Conservation (phyloP, 768 basidiomycete species). For the Hypholoma fasciculare region DNA sequence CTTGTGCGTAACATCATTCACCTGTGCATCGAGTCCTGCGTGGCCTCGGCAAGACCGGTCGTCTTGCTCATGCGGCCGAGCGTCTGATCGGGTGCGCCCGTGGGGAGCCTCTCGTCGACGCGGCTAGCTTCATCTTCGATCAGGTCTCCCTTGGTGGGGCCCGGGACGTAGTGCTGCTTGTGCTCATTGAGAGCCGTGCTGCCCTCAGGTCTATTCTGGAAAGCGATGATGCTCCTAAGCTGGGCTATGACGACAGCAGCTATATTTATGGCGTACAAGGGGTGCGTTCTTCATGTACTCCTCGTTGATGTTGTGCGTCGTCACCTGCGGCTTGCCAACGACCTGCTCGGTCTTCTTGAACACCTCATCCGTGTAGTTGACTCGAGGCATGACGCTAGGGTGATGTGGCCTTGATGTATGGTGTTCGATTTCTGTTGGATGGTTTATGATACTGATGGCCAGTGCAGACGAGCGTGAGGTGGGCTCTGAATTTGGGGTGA, state of each 20-base stretch:
- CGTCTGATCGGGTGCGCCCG: background rate
- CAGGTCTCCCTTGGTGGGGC: background rate
- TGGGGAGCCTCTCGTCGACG: background rate
- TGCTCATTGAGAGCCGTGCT: background rate
- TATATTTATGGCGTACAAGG: conserved; percentile 10
- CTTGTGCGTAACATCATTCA: background rate
- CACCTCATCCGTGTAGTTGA: conserved; percentile 16
- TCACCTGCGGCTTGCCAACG: conserved; percentile 17
- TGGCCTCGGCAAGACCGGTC: background rate
- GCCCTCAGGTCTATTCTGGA: background rate
- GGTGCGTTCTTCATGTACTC: conserved; percentile 22
- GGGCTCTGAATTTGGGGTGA: too few species aligned
- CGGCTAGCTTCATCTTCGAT: background rate
- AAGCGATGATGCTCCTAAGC: background rate
- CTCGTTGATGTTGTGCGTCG: conserved; percentile 22
- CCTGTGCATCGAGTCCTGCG: background rate
- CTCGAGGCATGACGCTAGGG: conserved; percentile 17
- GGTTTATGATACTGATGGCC: background rate
- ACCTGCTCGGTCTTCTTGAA: conserved; percentile 24
- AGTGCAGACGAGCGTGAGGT: background rate
- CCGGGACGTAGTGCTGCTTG: background rate
- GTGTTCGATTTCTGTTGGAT: background rate
- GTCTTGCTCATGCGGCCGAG: background rate
- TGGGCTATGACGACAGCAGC: background rate
- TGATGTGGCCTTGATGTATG: background rate